Conservation (phyloP, 2,329 filamentous ascomycete species). For the Fusarium sp. region DNA sequence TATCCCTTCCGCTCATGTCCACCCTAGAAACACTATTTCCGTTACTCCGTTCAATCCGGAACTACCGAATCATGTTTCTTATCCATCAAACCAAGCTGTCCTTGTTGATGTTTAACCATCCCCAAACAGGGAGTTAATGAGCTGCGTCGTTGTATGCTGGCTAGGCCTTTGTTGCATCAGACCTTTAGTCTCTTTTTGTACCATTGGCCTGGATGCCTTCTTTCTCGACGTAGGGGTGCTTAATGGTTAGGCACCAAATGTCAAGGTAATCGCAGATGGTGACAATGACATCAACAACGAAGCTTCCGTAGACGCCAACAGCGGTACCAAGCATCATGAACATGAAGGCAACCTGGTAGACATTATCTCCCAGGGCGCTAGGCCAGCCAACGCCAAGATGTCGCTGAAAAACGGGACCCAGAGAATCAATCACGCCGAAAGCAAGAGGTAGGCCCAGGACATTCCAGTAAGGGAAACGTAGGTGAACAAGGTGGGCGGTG, state of each 20-base stretch:
- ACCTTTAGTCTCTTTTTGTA: constrained; percentile 52
- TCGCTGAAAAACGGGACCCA: constrained; percentile 73
- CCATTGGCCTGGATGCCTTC: constrained; percentile 41
- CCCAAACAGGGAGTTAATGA: neutral
- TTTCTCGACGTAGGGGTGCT: constrained; percentile 72
- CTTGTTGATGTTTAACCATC: neutral
- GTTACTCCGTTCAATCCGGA: constrained; percentile 1
- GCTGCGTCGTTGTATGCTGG: neutral
- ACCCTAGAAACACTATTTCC: neutral
- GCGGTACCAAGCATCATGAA: constrained; percentile 87
- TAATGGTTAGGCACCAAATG: constrained; percentile 98
- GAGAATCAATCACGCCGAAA: constrained; percentile 80
- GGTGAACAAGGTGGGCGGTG: constrained; percentile 88
- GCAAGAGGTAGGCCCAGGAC: constrained; percentile 81
- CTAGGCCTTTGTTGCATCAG: neutral
- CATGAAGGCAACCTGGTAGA: constrained; percentile 92
- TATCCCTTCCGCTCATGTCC: neutral
- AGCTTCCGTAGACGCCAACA: constrained; percentile 94
- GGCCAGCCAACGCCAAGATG: constrained; percentile 75
- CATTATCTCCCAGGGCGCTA: constrained; percentile 74
- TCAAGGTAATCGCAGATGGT: constrained; percentile 98
- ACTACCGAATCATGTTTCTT: neutral
- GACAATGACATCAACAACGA: constrained; percentile 95
- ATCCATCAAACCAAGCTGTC: neutral
- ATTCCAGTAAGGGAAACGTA: constrained; percentile 90